Percentiles rank a stretch among this genome's conserved stretches.
These are phyloP conservation scores for Fonsecaea pugnacius DNA, from an alignment of 2,329 filamentous ascomycete species.

Conservation along the genomic window DNA sequence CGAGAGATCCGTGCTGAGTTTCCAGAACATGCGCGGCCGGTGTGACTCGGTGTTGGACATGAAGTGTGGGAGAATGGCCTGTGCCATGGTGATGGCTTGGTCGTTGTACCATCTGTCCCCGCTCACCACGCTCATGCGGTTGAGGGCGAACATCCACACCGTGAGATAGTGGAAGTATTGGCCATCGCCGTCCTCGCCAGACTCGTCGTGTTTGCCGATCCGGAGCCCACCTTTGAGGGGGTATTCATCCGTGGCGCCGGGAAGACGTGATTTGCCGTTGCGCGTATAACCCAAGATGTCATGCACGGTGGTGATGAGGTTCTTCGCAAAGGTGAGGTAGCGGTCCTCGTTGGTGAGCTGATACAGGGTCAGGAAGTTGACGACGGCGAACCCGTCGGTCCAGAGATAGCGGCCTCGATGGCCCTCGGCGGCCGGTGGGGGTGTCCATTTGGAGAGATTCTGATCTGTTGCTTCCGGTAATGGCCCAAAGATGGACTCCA, in stretches of 20 bases:
- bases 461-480: slow-evolving; percentile 42
- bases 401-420: slow-evolving; percentile 64
- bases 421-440: slow-evolving; percentile 57
- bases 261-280: slow-evolving; percentile 53
- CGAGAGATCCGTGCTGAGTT: slow-evolving; percentile 57
- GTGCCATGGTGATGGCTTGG: slow-evolving; percentile 58
- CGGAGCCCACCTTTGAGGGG: slow-evolving; percentile 61
- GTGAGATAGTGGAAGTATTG: slow-evolving; percentile 68
- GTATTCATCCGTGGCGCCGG: slow-evolving; percentile 56
- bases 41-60: slow-evolving; percentile 46
- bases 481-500: slow-evolving; percentile 49
- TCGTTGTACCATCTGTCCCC: slow-evolving; percentile 55
- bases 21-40: slow-evolving; percentile 59
- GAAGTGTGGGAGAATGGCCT: slow-evolving; percentile 59
- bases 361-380: slow-evolving; percentile 63
- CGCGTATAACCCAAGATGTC: slow-evolving; percentile 58
- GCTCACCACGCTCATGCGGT: slow-evolving; percentile 57
- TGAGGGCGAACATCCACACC: slow-evolving; percentile 67
- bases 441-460: slow-evolving; percentile 48
- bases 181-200: slow-evolving; percentile 59
- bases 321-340: slow-evolving; percentile 57
- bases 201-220: slow-evolving; percentile 60
- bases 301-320: slow-evolving; percentile 59
- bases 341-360: slow-evolving; percentile 45
- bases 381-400: slow-evolving; percentile 65